phyloP scores from a whole-genome alignment of 805 yeast genomes.

The Myxozyma kluyveri region DNA sequence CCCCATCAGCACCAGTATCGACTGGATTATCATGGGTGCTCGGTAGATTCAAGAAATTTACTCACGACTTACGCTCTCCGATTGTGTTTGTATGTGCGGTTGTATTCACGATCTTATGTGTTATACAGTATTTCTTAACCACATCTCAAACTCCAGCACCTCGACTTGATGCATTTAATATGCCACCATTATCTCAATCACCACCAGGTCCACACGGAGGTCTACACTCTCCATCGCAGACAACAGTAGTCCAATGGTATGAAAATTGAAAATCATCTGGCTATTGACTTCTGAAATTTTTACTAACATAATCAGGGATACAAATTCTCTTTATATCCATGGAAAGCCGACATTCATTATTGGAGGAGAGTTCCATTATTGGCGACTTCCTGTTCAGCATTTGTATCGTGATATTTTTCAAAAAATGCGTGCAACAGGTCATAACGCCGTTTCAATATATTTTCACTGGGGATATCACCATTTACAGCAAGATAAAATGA shows the following conservation, averaged over 20 bases:
- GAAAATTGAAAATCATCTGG: not conserved
- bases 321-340: conserved; percentile 7
- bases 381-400: conserved; percentile 24
- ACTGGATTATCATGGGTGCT: too few relatives aligned
- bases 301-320: conserved; percentile 11
- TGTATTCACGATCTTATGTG: too few relatives aligned
- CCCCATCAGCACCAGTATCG: too few relatives aligned
- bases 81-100: too few relatives aligned
- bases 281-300: not conserved
- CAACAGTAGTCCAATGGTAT: conserved; percentile 7
- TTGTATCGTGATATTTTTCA: conserved; percentile 19
- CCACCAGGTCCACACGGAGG: too few relatives aligned
- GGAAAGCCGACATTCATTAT: conserved; percentile 13
- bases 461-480: conserved; percentile 26
- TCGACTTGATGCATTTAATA: too few relatives aligned
- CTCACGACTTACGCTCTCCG: too few relatives aligned
- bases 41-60: too few relatives aligned
- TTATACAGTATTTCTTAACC: too few relatives aligned
- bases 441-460: conserved; percentile 16
- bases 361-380: conserved; percentile 24
- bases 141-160: too few relatives aligned
- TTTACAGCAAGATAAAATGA: conserved; percentile 4
- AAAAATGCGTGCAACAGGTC: conserved; percentile 24
- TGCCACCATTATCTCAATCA: too few relatives aligned
- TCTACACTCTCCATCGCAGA: too few relatives aligned